These are phyloP conservation scores for Acanthochlamys bracteata DNA, from an alignment of 106 monocot species.

Conservation along the genomic window DNA sequence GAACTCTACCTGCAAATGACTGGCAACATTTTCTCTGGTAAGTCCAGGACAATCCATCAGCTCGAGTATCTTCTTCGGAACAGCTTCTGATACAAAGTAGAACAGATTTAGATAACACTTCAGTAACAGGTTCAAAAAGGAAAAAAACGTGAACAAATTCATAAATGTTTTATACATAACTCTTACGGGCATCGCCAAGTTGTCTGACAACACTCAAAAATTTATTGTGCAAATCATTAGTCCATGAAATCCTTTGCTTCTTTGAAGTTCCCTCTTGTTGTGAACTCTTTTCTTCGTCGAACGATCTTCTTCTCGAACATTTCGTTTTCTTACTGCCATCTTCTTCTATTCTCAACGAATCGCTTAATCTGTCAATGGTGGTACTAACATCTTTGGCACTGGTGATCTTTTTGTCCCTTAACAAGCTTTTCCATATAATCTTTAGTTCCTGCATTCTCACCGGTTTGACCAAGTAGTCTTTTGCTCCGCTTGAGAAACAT, in stretches of 20 bases:
- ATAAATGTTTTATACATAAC: not conserved
- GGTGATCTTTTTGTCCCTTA: constrained; percentile 41
- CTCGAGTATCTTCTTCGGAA: constrained; percentile 84
- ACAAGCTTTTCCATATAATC: constrained; percentile 71
- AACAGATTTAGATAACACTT: too few species aligned
- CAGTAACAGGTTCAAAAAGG: too few species aligned
- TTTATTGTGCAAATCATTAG: constrained; percentile 47
- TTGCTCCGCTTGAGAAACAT: constrained; percentile 60
- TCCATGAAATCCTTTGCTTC: constrained; percentile 63
- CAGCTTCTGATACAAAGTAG: constrained; percentile 64
- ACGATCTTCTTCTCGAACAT: too few species aligned
- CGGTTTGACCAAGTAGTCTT: constrained; percentile 64
- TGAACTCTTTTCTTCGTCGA: too few species aligned
- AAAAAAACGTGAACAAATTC: not conserved
- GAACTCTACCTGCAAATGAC: constrained; percentile 82
- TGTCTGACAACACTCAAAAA: constrained; percentile 70
- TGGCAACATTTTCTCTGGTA: constrained; percentile 81
- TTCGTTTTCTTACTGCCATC: too few species aligned
- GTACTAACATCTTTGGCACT: constrained; percentile 15
- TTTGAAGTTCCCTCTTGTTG: constrained; percentile 58
- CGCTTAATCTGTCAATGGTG: too few species aligned
- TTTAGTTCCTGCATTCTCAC: constrained; percentile 57
- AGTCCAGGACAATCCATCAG: constrained; percentile 74
- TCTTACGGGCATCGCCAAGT: constrained; percentile 63
- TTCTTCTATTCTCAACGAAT: too few species aligned